Conservation (phyloP, 257 asterid species). For the Primulina tabacum region DNA sequence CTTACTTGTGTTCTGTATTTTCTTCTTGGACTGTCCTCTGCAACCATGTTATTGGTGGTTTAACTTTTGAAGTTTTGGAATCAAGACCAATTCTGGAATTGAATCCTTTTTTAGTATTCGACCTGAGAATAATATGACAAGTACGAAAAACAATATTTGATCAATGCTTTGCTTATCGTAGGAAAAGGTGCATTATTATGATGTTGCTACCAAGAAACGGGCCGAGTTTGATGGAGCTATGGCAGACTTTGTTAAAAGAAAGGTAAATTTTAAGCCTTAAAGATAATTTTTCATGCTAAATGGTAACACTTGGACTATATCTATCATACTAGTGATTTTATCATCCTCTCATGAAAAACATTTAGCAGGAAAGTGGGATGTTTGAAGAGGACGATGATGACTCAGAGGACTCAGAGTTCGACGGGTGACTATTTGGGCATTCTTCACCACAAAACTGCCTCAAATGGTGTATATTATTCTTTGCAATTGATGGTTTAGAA, state of each 20-base stretch:
- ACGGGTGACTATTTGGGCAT: slow-evolving; percentile 20
- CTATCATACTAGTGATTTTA: too few species aligned
- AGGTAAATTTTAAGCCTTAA: slow-evolving; percentile 35
- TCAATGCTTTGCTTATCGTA: slow-evolving; percentile 28
- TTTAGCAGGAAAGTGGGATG: slow-evolving; percentile 76
- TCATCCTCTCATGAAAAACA: slow-evolving; percentile 7
- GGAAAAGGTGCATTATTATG: slow-evolving; percentile 90
- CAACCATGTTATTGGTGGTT: background rate
- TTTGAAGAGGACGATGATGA: slow-evolving; percentile 56
- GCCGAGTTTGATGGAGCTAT: slow-evolving; percentile 82
- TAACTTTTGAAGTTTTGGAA: background rate
- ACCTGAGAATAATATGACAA: background rate
- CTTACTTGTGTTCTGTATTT: background rate
- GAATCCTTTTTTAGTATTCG: background rate
- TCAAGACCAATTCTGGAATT: background rate
- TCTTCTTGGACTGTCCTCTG: background rate
- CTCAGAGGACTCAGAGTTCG: slow-evolving; percentile 64
- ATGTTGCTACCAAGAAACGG: slow-evolving; percentile 87
- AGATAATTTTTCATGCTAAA: background rate
- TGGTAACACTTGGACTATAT: background rate
- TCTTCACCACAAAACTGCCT: background rate
- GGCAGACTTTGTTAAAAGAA: slow-evolving; percentile 54
- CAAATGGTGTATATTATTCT: background rate
- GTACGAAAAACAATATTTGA: background rate
- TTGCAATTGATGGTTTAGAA: background rate